phyloP scores from a whole-genome alignment of 192 early-diverging fungal species.

The Obelidium mucronatum region DNA sequence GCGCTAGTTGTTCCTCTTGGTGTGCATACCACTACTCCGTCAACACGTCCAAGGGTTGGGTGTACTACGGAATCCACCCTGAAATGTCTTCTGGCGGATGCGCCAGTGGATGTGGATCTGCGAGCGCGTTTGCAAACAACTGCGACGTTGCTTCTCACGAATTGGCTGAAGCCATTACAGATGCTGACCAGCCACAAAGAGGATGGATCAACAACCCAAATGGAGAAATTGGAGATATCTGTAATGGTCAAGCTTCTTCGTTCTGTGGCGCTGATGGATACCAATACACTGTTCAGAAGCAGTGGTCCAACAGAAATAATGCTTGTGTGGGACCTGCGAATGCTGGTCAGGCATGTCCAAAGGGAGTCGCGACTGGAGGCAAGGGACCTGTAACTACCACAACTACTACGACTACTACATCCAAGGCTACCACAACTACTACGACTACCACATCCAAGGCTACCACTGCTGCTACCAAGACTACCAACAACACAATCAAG shows the following conservation, averaged over 20 bases:
- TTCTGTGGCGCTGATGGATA: conserved; percentile 4
- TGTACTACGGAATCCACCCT: background rate
- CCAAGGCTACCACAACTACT: background rate
- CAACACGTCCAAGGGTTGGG: background rate
- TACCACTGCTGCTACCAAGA: background rate
- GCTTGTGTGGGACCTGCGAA: background rate
- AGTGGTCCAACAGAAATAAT: background rate
- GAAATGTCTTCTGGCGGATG: background rate
- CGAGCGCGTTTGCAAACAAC: background rate
- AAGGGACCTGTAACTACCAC: background rate
- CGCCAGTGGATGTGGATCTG: background rate
- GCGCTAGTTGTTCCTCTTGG: background rate
- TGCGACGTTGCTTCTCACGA: background rate
- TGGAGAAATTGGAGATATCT: background rate
- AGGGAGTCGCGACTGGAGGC: background rate
- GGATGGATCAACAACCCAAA: background rate
- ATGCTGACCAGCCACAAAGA: background rate
- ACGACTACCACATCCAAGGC: background rate
- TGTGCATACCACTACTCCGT: conserved; percentile 1
- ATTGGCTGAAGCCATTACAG: background rate
- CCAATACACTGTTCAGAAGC: background rate
- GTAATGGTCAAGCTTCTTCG: background rate
- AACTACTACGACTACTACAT: background rate
- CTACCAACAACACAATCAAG: background rate
- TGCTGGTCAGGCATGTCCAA: background rate